Evolutionary conservation across 2,329 filamentous ascomycete species (phyloP), one percentile per base, ranked within the genome.

Genomic region (Ilyonectria destructans): DNA sequence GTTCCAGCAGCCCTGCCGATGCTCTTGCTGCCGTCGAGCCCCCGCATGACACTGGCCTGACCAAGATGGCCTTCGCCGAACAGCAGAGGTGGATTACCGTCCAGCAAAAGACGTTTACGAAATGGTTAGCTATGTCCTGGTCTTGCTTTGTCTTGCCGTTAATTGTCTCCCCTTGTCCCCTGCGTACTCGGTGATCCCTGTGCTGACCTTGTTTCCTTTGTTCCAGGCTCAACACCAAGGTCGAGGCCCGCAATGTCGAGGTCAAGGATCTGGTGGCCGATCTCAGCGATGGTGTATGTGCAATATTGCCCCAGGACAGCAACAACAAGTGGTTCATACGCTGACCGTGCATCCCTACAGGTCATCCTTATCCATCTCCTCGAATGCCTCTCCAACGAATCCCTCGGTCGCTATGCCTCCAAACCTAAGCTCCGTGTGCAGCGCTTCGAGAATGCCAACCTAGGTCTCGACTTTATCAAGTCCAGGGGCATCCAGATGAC

Each of bases 81-180:
- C 88, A 91, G 82, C 88, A 91, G 81, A 85, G 87, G 80, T 92
- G 90, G 90, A 88, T 92, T 76, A 90, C 87, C 79, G 95, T 97
- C 83, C 96, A 98, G 86, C 93, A 98, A 83, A 99, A 98, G 89
- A 99, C 96, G 31, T 99, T 99, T 83, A 97, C 95, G 67, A 99
- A 98, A 93, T 99, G 96, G 83, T 84, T 84, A 77, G 51, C 75
- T 49, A 1, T n/a, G 9, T 19, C 6, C 58, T 12, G 19, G 46
- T 37, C 52, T 48, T 21, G 57, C 45, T 35, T 48, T 5, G 19
- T 31, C 49, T 31, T 49, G 45, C 13, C 40, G 26, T 4, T 37
- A 12, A 19, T n/a, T 54, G 17, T 12, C 60, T 10, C 55, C 46
- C 46, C n/a, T 52, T 46, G 12, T 26, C 31, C 23, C n/a, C 23